Conservation (phyloP, 768 basidiomycete genomes). For the Gymnopilus dilepis region DNA sequence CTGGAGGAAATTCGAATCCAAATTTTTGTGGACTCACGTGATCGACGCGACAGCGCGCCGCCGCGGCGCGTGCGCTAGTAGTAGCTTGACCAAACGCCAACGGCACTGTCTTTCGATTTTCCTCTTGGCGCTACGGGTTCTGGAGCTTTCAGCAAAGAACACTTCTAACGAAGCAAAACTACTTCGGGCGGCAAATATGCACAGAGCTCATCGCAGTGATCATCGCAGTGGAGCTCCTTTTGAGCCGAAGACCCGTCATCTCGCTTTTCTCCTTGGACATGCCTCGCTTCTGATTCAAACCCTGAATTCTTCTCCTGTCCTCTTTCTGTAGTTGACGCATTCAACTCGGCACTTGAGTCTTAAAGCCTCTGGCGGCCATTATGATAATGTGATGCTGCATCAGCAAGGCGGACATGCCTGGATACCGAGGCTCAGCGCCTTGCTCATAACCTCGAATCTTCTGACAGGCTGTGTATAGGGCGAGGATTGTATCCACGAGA, state of each 20-base stretch:
- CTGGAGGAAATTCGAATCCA: slow-evolving; percentile 6
- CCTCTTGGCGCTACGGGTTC: too few relatives aligned
- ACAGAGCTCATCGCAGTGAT: too few relatives aligned
- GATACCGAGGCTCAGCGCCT: background rate
- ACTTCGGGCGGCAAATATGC: too few relatives aligned
- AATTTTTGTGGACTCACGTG: slow-evolving; percentile 23
- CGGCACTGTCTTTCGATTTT: too few relatives aligned
- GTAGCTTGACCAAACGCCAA: too few relatives aligned
- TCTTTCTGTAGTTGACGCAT: background rate
- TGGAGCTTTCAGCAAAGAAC: too few relatives aligned
- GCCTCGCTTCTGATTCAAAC: background rate
- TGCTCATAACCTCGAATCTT: background rate
- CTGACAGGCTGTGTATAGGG: background rate
- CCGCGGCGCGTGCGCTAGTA: too few relatives aligned
- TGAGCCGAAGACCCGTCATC: too few relatives aligned
- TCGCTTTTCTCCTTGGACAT: background rate
- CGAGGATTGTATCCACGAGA: slow-evolving; percentile 8
- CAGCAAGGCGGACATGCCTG: background rate
- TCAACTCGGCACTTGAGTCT: background rate
- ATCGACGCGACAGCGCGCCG: background rate
- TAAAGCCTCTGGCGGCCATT: background rate
- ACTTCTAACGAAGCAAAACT: too few relatives aligned
- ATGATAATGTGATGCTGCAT: background rate
- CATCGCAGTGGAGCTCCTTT: too few relatives aligned
- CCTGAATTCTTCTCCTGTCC: background rate